A percentile compares a stretch with the other conserved stretches of the same genome.
Conservation (phyloP, 2,329 filamentous ascomycete species). For the Ceratocystis albifundus region DNA sequence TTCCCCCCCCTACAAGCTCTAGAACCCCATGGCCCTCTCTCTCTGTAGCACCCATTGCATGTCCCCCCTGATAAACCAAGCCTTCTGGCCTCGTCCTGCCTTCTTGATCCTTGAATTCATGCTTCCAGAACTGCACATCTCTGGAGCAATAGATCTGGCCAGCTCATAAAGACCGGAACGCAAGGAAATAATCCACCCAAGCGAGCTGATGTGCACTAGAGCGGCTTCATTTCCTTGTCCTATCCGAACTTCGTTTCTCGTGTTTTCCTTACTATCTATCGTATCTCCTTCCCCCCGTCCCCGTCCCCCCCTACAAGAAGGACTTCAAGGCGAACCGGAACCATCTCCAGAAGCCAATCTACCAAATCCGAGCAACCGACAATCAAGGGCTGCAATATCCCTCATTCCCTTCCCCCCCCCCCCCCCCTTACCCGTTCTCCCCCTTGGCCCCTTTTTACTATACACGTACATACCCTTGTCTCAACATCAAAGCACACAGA, state of each 20-base stretch:
- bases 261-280: background rate
- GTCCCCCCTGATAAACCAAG: background rate
- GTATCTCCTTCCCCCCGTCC: background rate
- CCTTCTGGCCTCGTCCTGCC: background rate
- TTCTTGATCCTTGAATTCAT: background rate
- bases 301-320: no score
- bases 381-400: background rate
- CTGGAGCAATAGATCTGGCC: background rate
- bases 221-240: slow-evolving; percentile 2
- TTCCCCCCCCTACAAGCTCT: background rate
- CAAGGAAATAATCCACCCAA: background rate
- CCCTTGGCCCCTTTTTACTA: background rate
- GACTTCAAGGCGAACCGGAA: background rate
- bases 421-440: background rate
- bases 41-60: background rate
- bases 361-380: background rate
- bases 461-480: background rate
- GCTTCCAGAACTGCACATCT: slow-evolving; percentile 2
- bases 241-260: background rate
- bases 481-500: background rate
- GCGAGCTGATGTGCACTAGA: background rate
- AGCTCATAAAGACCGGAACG: background rate
- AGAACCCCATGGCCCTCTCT: slow-evolving; percentile 1
- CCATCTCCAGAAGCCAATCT: background rate
- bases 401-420: no score